phyloP scores from a whole-genome alignment of 2,329 filamentous ascomycete species.

The Aureobasidium mangrovei region DNA sequence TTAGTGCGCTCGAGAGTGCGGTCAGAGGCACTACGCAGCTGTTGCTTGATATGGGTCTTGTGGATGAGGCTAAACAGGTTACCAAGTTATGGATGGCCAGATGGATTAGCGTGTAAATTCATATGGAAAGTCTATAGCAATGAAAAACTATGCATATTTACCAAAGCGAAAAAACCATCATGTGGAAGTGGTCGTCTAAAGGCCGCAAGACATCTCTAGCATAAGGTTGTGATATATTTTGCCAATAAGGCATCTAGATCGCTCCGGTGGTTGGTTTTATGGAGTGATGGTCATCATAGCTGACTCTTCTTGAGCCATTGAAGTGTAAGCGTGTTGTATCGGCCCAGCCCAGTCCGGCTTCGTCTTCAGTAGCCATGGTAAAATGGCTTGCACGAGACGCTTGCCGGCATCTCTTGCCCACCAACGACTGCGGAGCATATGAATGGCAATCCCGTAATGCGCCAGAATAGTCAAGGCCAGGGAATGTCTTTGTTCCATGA shows the following conservation, averaged over 20 bases:
- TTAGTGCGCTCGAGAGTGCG: slow-evolving; percentile 57
- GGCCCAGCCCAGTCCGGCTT: not conserved
- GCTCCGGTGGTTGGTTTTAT: no score
- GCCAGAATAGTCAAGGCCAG: not conserved
- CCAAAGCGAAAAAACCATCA: no score
- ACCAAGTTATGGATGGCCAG: slow-evolving; percentile 60
- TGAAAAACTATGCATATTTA: no score
- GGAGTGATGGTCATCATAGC: no score
- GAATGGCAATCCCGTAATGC: slow-evolving; percentile 1
- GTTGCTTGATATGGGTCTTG: slow-evolving; percentile 54
- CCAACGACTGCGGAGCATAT: not conserved
- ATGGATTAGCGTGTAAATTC: slow-evolving; percentile 41
- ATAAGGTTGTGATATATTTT: no score
- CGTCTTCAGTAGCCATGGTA: not conserved
- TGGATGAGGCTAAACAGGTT: slow-evolving; percentile 60
- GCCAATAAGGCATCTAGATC: no score
- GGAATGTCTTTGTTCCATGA: not conserved
- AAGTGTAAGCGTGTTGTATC: not conserved
- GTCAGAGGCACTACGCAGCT: slow-evolving; percentile 57
- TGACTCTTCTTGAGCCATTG: no score
- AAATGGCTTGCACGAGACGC: not conserved
- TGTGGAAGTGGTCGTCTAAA: no score
- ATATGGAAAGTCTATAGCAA: no score
- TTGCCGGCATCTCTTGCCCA: slow-evolving; percentile 7
- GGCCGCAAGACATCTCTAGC: no score